A percentile compares a stretch with the other conserved stretches of the same genome.
Evolutionary conservation across 1,284 basidiomycete species (phyloP).

Genomic region (Heterobasidion occidentale): DNA sequence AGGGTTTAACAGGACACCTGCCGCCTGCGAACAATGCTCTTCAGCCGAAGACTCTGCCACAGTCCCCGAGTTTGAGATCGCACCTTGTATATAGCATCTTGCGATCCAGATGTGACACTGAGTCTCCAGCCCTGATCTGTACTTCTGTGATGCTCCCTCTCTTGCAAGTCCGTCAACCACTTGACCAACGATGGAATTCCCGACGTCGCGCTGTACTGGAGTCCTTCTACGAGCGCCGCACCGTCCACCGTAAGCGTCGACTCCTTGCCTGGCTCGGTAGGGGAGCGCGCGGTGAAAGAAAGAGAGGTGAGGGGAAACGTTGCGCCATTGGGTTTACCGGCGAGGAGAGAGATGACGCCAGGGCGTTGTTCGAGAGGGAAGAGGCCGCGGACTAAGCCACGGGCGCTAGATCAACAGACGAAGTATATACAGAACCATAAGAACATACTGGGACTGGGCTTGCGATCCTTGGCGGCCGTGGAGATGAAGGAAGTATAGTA

Average conservation of each 20-base stretch:
- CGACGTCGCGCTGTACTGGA: slow-evolving; percentile 76
- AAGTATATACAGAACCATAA: neutral
- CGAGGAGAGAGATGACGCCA: slow-evolving; percentile 82
- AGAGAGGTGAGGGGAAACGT: slow-evolving; percentile 87
- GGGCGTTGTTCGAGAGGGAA: slow-evolving; percentile 73
- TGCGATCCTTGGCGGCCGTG: slow-evolving; percentile 42
- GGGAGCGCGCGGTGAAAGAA: slow-evolving; percentile 45
- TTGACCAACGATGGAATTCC: slow-evolving; percentile 64
- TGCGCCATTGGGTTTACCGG: slow-evolving; percentile 81
- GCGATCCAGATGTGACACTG: slow-evolving; percentile 58
- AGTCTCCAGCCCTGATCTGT: slow-evolving; percentile 61
- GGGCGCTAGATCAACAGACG: neutral
- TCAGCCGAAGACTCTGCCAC: neutral
- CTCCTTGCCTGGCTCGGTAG: slow-evolving; percentile 34
- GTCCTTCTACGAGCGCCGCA: slow-evolving; percentile 47
- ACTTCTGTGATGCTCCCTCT: slow-evolving; percentile 51
- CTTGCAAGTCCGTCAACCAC: slow-evolving; percentile 54
- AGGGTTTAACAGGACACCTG: slow-evolving; percentile 58
- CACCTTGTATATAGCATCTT: slow-evolving; percentile 55
- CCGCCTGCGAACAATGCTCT: slow-evolving; percentile 31
- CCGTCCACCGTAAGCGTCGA: slow-evolving; percentile 45
- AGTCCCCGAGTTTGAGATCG: slow-evolving; percentile 8
- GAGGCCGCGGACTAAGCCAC: slow-evolving; percentile 36
- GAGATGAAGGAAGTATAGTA: slow-evolving; percentile 54
- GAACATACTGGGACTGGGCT: slow-evolving; percentile 53